A percentile compares a stretch with the other conserved stretches of the same genome.
Conservation (phyloP, 2,329 filamentous ascomycete species). For the Blumeria hordei region DNA sequence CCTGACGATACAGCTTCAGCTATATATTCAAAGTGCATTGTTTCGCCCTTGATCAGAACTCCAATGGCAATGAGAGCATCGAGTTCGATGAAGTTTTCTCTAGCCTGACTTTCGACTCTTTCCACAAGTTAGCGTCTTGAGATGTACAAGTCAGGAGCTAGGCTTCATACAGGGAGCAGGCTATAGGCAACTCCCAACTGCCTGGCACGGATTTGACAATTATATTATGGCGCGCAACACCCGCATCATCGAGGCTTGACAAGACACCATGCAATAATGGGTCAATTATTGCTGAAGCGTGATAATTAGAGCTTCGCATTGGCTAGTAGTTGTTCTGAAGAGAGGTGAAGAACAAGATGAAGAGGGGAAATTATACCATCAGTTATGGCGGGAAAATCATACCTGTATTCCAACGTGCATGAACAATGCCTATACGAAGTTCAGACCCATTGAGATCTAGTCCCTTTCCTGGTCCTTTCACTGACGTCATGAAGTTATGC, state of each 20-base stretch:
- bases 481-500: slow-evolving; percentile 7
- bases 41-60: slow-evolving; percentile 93
- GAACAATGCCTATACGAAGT: slow-evolving; percentile 81
- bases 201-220: slow-evolving; percentile 75
- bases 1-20: slow-evolving; percentile 74
- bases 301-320: not conserved
- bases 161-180: slow-evolving; percentile 27
- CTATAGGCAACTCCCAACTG: slow-evolving; percentile 82
- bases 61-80: slow-evolving; percentile 90
- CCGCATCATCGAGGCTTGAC: slow-evolving; percentile 50
- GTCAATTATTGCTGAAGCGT: slow-evolving; percentile 46
- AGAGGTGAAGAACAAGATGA: not conserved
- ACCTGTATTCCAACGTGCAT: slow-evolving; percentile 70
- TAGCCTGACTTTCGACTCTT: not conserved
- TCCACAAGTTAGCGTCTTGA: slow-evolving; percentile 48
- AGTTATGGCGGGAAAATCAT: not conserved
- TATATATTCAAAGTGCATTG: slow-evolving; percentile 99
- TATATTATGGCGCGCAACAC: slow-evolving; percentile 74
- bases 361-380: not conserved
- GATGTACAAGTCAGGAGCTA: not conserved
- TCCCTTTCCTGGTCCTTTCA: slow-evolving; percentile 36
- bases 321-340: not conserved
- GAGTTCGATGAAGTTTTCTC: slow-evolving; percentile 25
- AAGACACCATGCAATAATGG: slow-evolving; percentile 62
- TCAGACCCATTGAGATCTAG: slow-evolving; percentile 40